These are phyloP conservation scores for Silene conica DNA, from an alignment of 148 eudicot genomes.

Conservation along the genomic window DNA sequence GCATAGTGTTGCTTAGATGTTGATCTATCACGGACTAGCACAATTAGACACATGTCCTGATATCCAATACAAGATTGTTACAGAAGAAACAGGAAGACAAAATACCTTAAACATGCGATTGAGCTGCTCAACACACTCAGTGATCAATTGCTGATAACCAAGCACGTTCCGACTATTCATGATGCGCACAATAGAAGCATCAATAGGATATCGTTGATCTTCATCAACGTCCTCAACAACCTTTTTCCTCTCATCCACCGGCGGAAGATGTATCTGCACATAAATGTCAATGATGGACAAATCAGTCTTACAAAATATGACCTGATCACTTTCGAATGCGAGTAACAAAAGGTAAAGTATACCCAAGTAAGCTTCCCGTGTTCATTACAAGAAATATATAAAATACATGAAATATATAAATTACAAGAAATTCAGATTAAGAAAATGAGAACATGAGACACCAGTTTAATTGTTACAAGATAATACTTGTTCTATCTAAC, in stretches of 20 bases:
- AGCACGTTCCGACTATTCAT: conserved; percentile 41
- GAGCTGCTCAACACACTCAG: conserved; percentile 46
- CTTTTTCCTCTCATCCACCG: conserved; percentile 41
- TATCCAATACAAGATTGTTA: no score
- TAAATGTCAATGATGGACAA: background rate
- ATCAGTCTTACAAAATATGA: background rate
- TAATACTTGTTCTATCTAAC: no score
- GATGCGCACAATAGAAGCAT: conserved; percentile 43
- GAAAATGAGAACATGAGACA: no score
- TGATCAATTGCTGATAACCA: conserved; percentile 37
- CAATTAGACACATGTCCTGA: no score
- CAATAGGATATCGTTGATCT: conserved; percentile 45
- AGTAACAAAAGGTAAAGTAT: background rate
- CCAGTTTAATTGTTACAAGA: no score
- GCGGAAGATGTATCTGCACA: conserved; percentile 41
- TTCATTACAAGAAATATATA: no score
- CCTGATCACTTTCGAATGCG: background rate
- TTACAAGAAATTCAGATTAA: no score
- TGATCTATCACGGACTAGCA: no score
- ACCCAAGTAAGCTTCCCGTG: no score
- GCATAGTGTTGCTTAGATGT: no score
- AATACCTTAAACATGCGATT: conserved; percentile 47
- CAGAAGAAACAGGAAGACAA: background rate
- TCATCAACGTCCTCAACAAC: conserved; percentile 51
- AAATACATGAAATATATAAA: no score